phyloP scores from a whole-genome alignment of 192 early-diverging fungal species.

The Allomyces javanicus region DNA sequence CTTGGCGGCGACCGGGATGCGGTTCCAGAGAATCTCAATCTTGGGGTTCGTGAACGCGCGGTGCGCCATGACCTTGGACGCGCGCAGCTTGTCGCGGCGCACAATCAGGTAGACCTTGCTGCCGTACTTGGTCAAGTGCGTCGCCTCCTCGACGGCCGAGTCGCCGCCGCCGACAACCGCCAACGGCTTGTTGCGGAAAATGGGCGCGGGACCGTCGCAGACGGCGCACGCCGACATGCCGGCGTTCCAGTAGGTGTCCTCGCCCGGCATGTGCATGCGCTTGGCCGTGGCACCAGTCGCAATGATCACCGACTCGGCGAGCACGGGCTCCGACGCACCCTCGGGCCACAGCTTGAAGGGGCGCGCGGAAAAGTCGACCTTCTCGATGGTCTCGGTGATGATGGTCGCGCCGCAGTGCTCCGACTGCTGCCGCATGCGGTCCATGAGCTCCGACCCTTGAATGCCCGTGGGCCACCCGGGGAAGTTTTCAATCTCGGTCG shows the following conservation, averaged over 20 bases:
- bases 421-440: constrained; percentile 71
- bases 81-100: constrained; percentile 85
- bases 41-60: constrained; percentile 71
- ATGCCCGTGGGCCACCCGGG: constrained; percentile 91
- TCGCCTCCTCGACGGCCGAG: constrained; percentile 88
- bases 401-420: constrained; percentile 69
- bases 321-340: constrained; percentile 47
- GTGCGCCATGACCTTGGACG: constrained; percentile 91
- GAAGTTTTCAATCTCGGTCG: constrained; percentile 89
- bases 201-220: constrained; percentile 88
- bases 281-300: constrained; percentile 99
- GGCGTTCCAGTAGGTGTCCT: constrained; percentile 90
- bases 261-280: constrained; percentile 69
- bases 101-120: constrained; percentile 86
- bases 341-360: constrained; percentile 82
- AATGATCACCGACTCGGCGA: constrained; percentile 67
- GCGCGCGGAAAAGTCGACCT: constrained; percentile 55
- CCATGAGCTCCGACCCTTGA: constrained; percentile 68
- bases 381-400: constrained; percentile 71
- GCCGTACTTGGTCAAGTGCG: constrained; percentile 91
- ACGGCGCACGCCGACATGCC: constrained; percentile 98
- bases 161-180: constrained; percentile 94
- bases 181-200: constrained; percentile 88
- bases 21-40: constrained; percentile 83
- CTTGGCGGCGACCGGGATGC: constrained; percentile 58